A percentile compares a stretch with the other conserved stretches of the same genome.
Evolutionary conservation across 345 rosid genomes (phyloP).

Genomic region (Dipteronia dyeriana): DNA sequence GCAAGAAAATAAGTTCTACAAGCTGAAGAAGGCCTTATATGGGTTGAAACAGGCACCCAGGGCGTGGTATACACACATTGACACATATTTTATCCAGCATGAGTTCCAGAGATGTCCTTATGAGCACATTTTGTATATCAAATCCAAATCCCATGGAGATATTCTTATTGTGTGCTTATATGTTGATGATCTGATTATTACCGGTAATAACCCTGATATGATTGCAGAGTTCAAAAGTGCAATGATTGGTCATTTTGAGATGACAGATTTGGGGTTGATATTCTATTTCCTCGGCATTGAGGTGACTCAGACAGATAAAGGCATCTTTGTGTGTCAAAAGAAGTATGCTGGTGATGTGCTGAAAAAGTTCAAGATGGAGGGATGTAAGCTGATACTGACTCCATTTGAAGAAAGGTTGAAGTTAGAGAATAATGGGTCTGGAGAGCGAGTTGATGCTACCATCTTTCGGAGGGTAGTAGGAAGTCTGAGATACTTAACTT

Average conservation of each 20-base stretch:
- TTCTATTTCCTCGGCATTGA: slow-evolving; percentile 3
- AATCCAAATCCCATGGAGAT: neutral
- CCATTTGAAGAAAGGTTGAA: slow-evolving; percentile 13
- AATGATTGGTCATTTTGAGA: slow-evolving; percentile 1
- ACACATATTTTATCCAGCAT: neutral
- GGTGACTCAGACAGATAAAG: neutral
- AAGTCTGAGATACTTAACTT: neutral
- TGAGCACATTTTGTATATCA: neutral
- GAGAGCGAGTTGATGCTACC: neutral
- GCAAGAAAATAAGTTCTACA: neutral
- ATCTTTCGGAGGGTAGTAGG: slow-evolving; percentile 2
- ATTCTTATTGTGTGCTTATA: neutral
- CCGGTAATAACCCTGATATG: neutral
- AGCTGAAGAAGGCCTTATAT: neutral
- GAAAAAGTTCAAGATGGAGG: slow-evolving; percentile 14
- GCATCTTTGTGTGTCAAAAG: neutral
- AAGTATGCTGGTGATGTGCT: neutral
- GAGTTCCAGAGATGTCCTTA: neutral
- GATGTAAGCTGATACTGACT: neutral
- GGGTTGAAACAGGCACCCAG: neutral
- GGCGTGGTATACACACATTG: neutral
- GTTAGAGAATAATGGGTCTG: neutral
- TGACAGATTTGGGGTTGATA: slow-evolving; percentile 4
- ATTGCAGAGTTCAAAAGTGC: neutral
- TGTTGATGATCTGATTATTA: slow-evolving; percentile 3